These are phyloP conservation scores for Galium porrigens DNA, from an alignment of 305 asterid genomes.

Conservation along the genomic window DNA sequence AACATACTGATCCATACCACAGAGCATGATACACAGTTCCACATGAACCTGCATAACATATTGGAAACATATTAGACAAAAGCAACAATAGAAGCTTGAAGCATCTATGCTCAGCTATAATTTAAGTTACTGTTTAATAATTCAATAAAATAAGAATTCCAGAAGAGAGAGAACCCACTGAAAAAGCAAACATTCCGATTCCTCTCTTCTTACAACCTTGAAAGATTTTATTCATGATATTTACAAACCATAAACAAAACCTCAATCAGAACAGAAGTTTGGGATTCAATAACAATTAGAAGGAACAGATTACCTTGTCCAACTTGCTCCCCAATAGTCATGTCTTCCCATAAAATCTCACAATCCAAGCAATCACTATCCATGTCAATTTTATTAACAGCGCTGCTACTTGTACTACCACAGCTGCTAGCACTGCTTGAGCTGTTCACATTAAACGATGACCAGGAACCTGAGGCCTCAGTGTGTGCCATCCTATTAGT, in stretches of 20 bases:
- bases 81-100: constrained; percentile 10
- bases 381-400: constrained; percentile 50
- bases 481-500: constrained; percentile 26
- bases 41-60: constrained; percentile 66
- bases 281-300: neutral
- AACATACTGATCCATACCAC: constrained; percentile 97
- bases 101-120: neutral
- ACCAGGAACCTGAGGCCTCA: constrained; percentile 72
- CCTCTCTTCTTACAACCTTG: neutral
- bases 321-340: constrained; percentile 80
- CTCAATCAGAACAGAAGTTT: neutral
- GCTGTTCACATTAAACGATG: constrained; percentile 66
- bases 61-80: constrained; percentile 22
- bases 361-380: constrained; percentile 66
- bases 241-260: neutral
- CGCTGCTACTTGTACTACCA: constrained; percentile 64
- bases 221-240: neutral
- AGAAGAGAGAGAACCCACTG: neutral
- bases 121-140: neutral
- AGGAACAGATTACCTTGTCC: constrained; percentile 55
- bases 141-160: neutral
- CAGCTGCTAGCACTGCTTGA: constrained; percentile 75
- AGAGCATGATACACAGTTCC: constrained; percentile 93
- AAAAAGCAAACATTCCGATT: neutral
- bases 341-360: constrained; percentile 88